Evolutionary conservation across 2,329 filamentous ascomycete species (phyloP), one percentile per base, ranked within the genome.

Genomic region (Monilinia aucupariae): DNA sequence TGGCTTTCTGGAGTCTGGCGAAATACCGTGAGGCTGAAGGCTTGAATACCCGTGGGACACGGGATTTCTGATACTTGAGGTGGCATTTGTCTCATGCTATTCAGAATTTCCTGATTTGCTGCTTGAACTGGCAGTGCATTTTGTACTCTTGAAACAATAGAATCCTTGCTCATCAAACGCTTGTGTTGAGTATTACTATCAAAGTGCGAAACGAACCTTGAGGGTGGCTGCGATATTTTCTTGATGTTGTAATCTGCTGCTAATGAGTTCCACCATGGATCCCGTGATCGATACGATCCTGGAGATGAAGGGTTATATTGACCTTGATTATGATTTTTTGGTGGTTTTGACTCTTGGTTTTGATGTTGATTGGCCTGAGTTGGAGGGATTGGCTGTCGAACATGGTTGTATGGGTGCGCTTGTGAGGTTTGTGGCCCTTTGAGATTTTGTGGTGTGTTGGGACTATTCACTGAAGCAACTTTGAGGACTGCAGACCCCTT

Each of bases 181-280:
- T 25, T 32, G 2, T 34, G 41, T 20, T 47, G n/a, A 3, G 22
- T 25, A 25, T 34, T 25, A 34, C 27, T 25, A 17, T 22, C n/a
- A 47, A 41, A 25, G 9, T 47, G 54, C 3, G 54, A 9, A 20
- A 25, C 41, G 6, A 17, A 13, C 34, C 41, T 56, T 8, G 54
- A 56, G 22, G 20, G 27, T n/a, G 27, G 53, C 17, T 56, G 43
- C n/a, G 41, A 45, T 34, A 56, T 47, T 32, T 32, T 56, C n/a
- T 45, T 22, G n/a, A 56, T 56, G 8, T 47, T 47, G 30, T 56
- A 56, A 25, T 56, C 13, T 4, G 54, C 43, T 34, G 54, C 54
- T 47, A 56, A 20, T 4, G 54, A 56, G 41, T 56, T 56, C 54
- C 54, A 56, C 54, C 54, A 56, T 47, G 54, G 54, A 17, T 56